Evolutionary conservation across 495 filamentous ascomycete species (phyloP).

Genomic region (Annulohypoxylon bovei): DNA sequence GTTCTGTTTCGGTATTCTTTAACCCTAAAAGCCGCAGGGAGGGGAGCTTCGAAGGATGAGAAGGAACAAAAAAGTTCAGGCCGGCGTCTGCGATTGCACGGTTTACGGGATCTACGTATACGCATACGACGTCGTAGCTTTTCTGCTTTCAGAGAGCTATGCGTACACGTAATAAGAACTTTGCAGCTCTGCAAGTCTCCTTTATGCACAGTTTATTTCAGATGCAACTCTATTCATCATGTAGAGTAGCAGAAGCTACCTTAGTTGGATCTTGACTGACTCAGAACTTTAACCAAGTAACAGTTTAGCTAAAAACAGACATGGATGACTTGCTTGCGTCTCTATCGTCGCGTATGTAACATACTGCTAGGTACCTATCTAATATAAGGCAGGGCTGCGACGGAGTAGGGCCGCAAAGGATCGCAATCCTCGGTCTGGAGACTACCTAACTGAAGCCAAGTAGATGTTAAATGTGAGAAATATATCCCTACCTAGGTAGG

Average conservation of each 20-base stretch:
- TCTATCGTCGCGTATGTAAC: slow-evolving; percentile 8
- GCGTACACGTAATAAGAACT: not conserved
- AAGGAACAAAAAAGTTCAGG: not conserved
- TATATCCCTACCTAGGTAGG: too few relatives aligned
- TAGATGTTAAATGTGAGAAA: not conserved
- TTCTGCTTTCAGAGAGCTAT: not conserved
- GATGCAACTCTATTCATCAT: not conserved
- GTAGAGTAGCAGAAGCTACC: not conserved
- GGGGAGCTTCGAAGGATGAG: slow-evolving; percentile 7
- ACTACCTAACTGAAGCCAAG: slow-evolving; percentile 7
- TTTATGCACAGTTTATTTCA: slow-evolving; percentile 4
- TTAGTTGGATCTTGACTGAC: slow-evolving; percentile 5
- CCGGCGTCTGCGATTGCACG: not conserved
- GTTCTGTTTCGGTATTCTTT: not conserved
- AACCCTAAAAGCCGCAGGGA: not conserved
- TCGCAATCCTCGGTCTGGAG: slow-evolving; percentile 18
- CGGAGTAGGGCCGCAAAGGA: slow-evolving; percentile 11
- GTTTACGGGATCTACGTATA: not conserved
- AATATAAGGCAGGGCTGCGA: slow-evolving; percentile 1
- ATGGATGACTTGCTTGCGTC: slow-evolving; percentile 5
- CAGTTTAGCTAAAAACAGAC: not conserved
- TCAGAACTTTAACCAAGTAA: slow-evolving; percentile 2
- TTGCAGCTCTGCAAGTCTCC: not conserved
- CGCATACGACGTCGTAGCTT: not conserved
- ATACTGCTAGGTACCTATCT: too few relatives aligned